These are phyloP conservation scores for Mitragyna speciosa DNA, from an alignment of 257 asterid species.

Conservation along the genomic window DNA sequence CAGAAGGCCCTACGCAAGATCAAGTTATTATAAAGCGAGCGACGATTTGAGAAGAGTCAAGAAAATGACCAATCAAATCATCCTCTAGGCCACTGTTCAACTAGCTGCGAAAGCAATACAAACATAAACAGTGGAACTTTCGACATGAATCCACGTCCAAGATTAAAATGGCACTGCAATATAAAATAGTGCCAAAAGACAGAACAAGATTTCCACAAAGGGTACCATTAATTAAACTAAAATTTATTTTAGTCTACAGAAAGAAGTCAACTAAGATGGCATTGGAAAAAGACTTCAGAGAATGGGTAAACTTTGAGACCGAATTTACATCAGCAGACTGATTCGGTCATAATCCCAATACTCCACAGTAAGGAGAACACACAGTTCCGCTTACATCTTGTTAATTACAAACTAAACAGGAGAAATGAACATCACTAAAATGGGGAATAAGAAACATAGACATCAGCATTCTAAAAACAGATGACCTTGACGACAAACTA, in stretches of 20 bases:
- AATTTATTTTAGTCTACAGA: slow-evolving; percentile 3
- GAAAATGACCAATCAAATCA: background rate
- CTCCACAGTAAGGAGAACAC: background rate
- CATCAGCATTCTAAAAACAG: slow-evolving; percentile 17
- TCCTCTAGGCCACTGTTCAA: background rate
- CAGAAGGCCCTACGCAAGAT: slow-evolving; percentile 11
- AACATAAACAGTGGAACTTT: background rate
- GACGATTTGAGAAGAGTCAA: background rate
- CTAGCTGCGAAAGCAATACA: background rate
- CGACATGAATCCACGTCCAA: background rate
- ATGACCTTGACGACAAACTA: slow-evolving; percentile 25
- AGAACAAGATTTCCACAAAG: background rate
- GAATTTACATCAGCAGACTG: slow-evolving; percentile 16
- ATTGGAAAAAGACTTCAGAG: slow-evolving; percentile 7
- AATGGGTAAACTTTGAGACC: slow-evolving; percentile 1
- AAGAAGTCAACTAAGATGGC: slow-evolving; percentile 9
- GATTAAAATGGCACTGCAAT: background rate
- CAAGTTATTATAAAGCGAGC: background rate
- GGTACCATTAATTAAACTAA: background rate
- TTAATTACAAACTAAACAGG: slow-evolving; percentile 1
- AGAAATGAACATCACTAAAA: slow-evolving; percentile 11
- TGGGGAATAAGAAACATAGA: background rate
- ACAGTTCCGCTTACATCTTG: background rate
- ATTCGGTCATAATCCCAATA: slow-evolving; percentile 7
- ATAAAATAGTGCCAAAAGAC: background rate